A percentile compares a stretch with the other conserved stretches of the same genome.
Conservation (phyloP, 1,284 basidiomycete genomes). For the Termitomyces sp. region DNA sequence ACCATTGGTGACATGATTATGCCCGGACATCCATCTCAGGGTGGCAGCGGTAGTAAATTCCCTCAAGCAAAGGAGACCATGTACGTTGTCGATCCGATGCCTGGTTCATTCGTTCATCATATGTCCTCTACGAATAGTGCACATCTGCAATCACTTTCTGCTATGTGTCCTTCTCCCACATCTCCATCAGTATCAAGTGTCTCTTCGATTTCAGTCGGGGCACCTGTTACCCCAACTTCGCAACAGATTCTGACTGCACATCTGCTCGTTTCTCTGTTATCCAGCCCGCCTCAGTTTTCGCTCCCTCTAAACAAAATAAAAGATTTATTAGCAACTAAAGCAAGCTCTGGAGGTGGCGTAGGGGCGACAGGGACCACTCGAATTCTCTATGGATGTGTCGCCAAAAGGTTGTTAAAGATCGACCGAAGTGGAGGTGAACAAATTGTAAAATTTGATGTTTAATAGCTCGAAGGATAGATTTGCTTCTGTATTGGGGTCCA, state of each 20-base stretch:
- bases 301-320: slow-evolving; percentile 62
- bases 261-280: slow-evolving; percentile 53
- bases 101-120: slow-evolving; percentile 4
- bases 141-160: slow-evolving; percentile 45
- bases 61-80: slow-evolving; percentile 60
- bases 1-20: slow-evolving; percentile 60
- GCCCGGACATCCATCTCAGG: slow-evolving; percentile 38
- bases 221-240: slow-evolving; percentile 35
- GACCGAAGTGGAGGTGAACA: slow-evolving; percentile 70
- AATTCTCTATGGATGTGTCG: slow-evolving; percentile 63
- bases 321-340: slow-evolving; percentile 45
- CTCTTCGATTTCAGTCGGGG: slow-evolving; percentile 37
- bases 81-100: slow-evolving; percentile 34
- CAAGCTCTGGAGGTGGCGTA: slow-evolving; percentile 30
- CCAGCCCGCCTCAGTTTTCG: slow-evolving; percentile 45
- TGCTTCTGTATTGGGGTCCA: no score
- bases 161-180: slow-evolving; percentile 39
- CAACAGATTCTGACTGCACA: slow-evolving; percentile 69
- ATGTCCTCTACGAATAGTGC: slow-evolving; percentile 32
- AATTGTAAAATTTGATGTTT: slow-evolving; percentile 63
- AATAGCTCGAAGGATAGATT: slow-evolving; percentile 3
- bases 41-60: slow-evolving; percentile 31
- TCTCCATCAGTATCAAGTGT: slow-evolving; percentile 45
- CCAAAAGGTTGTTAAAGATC: slow-evolving; percentile 69
- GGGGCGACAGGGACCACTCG: slow-evolving; percentile 43